Evolutionary conservation across 257 asterid species (phyloP).

Genomic region (Thymus quinquecostatus): DNA sequence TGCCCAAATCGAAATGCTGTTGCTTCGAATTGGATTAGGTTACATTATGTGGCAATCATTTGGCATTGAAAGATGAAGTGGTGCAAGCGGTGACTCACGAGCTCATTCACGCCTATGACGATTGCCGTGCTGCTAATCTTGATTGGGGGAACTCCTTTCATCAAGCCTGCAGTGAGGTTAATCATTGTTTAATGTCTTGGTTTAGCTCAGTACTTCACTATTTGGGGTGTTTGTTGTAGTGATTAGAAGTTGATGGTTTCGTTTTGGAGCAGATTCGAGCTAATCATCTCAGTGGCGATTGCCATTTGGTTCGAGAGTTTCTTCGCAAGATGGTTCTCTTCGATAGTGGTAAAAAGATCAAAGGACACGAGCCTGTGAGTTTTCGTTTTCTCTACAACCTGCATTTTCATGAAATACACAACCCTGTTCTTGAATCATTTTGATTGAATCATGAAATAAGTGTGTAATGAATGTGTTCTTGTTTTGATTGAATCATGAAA

Average conservation of each 20-base stretch:
- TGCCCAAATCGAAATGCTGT: neutral
- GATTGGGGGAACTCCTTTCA: constrained; percentile 82
- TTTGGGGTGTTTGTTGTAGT: neutral
- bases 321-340: constrained; percentile 56
- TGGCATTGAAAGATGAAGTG: constrained; percentile 75
- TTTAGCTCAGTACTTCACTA: neutral
- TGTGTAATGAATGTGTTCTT: neutral
- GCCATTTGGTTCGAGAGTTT: constrained; percentile 78
- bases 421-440: neutral
- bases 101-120: constrained; percentile 93
- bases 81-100: constrained; percentile 85
- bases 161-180: constrained; percentile 93
- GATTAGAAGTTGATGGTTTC: neutral
- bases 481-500: no score
- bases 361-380: constrained; percentile 82
- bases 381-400: constrained; percentile 10
- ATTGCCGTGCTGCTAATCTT: constrained; percentile 80
- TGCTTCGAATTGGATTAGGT: constrained; percentile 38
- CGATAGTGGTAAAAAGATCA: constrained; percentile 58
- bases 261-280: constrained; percentile 68
- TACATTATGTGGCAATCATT: constrained; percentile 64
- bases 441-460: no score
- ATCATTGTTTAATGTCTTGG: neutral
- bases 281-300: constrained; percentile 91
- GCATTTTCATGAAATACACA: neutral